These are phyloP conservation scores for Mycoemilia scoparia DNA, from an alignment of 192 early-diverging fungal species.

Conservation along the genomic window DNA sequence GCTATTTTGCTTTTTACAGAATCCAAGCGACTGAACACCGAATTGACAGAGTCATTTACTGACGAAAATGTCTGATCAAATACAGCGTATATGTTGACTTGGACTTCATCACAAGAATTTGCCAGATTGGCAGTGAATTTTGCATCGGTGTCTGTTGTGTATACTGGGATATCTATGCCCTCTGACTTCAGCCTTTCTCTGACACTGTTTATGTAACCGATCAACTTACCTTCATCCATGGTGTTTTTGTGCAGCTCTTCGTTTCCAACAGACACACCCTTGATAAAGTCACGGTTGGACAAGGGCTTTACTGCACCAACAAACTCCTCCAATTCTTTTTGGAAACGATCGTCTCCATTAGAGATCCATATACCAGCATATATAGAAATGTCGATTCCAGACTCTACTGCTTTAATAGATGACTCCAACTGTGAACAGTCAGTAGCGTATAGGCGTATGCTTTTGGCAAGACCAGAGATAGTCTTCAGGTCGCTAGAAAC, in stretches of 20 bases:
- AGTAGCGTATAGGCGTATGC: conserved; percentile 28
- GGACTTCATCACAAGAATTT: conserved; percentile 13
- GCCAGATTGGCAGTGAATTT: conserved; percentile 12
- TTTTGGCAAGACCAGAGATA: conserved; percentile 9
- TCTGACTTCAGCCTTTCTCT: conserved; percentile 16
- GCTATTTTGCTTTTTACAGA: conserved; percentile 10
- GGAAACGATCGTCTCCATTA: conserved; percentile 11
- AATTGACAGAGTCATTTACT: conserved; percentile 13
- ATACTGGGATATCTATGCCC: conserved; percentile 24
- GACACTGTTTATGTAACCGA: conserved; percentile 23
- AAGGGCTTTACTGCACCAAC: conserved; percentile 14
- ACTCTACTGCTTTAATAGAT: conserved; percentile 14
- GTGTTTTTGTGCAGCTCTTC: conserved; percentile 18
- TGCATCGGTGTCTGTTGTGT: conserved; percentile 21
- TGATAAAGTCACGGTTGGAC: conserved; percentile 10
- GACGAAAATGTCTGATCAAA: conserved; percentile 13
- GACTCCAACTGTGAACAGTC: conserved; percentile 25
- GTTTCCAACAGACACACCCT: conserved; percentile 25
- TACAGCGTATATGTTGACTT: conserved; percentile 25
- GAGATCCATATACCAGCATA: conserved; percentile 24
- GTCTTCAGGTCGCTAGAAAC: conserved; percentile 14
- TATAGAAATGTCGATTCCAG: conserved; percentile 11
- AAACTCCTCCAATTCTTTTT: conserved; percentile 19
- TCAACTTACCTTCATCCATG: conserved; percentile 17
- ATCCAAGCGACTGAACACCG: conserved; percentile 19